These are phyloP conservation scores for Boletus edulis DNA, from an alignment of 768 basidiomycete species.

Conservation along the genomic window DNA sequence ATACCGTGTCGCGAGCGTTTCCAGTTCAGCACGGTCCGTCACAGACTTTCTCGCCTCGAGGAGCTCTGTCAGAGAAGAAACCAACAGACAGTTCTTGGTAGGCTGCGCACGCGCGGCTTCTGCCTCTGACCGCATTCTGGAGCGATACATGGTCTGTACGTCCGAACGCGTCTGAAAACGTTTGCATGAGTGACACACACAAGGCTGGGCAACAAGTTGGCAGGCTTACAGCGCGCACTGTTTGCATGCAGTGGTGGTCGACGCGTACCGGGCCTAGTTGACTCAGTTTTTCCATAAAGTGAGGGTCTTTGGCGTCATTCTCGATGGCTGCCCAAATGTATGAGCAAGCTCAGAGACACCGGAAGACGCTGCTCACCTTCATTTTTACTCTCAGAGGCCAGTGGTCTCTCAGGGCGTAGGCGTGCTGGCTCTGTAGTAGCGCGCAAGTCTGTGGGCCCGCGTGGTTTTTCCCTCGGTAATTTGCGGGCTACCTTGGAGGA, in stretches of 20 bases:
- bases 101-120: constrained; percentile 44
- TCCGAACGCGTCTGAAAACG: constrained; percentile 19
- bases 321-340: constrained; percentile 47
- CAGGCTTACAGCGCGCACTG: constrained; percentile 44
- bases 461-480: constrained; percentile 49
- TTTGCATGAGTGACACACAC: neutral
- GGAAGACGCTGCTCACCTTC: constrained; percentile 36
- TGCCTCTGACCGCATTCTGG: constrained; percentile 53
- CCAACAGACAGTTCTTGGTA: constrained; percentile 54
- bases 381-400: constrained; percentile 51
- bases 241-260: constrained; percentile 59
- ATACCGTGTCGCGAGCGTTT: constrained; percentile 51
- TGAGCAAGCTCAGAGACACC: neutral
- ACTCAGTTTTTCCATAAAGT: constrained; percentile 64
- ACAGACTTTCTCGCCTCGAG: constrained; percentile 61
- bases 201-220: neutral
- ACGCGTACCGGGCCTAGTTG: constrained; percentile 68
- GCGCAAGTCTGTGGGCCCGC: constrained; percentile 47
- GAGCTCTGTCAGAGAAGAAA: constrained; percentile 50
- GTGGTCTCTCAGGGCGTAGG: constrained; percentile 19
- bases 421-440: constrained; percentile 11
- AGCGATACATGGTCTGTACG: constrained; percentile 47
- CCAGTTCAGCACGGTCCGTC: constrained; percentile 40
- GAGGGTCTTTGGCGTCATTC: constrained; percentile 66
- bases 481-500: constrained; percentile 60